phyloP scores from a whole-genome alignment of 1,284 basidiomycete genomes.

The Chondrostereum purpureum region DNA sequence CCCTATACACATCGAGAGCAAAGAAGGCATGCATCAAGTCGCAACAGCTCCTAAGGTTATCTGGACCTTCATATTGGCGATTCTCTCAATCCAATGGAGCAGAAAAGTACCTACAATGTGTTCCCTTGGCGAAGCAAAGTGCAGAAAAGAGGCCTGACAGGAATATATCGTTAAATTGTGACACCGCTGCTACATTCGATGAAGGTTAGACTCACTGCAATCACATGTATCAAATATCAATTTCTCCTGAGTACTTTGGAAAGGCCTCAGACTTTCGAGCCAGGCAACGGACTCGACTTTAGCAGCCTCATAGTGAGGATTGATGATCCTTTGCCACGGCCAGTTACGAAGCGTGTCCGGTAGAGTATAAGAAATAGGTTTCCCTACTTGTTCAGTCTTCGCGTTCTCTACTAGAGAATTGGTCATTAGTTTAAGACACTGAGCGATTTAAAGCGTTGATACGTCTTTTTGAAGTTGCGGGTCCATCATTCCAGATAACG shows the following conservation, averaged over 20 bases:
- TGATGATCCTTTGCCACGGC: conserved; percentile 19
- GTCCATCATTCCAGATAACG: too few species aligned
- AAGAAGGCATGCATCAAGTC: conserved; percentile 25
- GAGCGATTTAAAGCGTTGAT: too few species aligned
- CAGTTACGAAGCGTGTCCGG: conserved; percentile 20
- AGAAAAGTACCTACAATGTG: not conserved
- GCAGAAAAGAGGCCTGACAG: not conserved
- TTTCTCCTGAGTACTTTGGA: conserved; percentile 13
- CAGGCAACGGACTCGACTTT: conserved; percentile 18
- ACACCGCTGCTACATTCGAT: not conserved
- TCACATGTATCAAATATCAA: conserved; percentile 14
- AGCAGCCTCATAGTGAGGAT: conserved; percentile 17
- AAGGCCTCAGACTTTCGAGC: conserved; percentile 16
- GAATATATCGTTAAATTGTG: not conserved
- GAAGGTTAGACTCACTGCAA: not conserved
- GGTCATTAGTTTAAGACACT: too few species aligned
- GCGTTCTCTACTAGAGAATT: too few species aligned
- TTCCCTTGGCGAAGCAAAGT: not conserved
- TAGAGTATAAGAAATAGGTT: too few species aligned
- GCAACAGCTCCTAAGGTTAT: conserved; percentile 12
- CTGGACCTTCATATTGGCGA: not conserved
- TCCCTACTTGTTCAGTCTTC: too few species aligned
- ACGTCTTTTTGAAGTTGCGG: too few species aligned
- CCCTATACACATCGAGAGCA: conserved; percentile 26
- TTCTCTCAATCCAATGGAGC: not conserved